Conservation (phyloP, 2,329 filamentous ascomycete genomes). For the Aspergillus uvarum region DNA sequence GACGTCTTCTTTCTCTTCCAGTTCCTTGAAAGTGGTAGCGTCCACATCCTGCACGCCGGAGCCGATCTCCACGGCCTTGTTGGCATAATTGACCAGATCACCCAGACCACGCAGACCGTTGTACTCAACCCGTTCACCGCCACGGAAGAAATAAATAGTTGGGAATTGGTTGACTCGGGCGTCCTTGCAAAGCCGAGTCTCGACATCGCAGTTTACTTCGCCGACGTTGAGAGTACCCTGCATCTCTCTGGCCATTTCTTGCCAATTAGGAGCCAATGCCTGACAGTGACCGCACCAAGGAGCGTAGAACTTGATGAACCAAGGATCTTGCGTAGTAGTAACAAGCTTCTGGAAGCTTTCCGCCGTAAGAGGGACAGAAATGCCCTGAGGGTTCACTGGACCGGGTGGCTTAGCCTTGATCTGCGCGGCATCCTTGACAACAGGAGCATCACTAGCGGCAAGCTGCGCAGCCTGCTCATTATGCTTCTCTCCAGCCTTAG, state of each 20-base stretch:
- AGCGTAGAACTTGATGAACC: slow-evolving; percentile 99
- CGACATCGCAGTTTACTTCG: slow-evolving; percentile 90
- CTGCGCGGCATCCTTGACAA: slow-evolving; percentile 40
- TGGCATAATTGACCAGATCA: slow-evolving; percentile 82
- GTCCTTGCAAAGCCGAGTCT: slow-evolving; percentile 89
- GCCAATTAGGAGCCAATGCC: slow-evolving; percentile 86
- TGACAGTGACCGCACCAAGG: slow-evolving; percentile 98
- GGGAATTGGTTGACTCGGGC: slow-evolving; percentile 77
- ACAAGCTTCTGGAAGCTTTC: slow-evolving; percentile 85
- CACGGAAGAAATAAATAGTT: slow-evolving; percentile 89
- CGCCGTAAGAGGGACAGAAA: slow-evolving; percentile 71
- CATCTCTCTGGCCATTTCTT: slow-evolving; percentile 87
- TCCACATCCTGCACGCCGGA: slow-evolving; percentile 79
- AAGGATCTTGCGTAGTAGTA: slow-evolving; percentile 82
- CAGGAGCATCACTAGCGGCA: slow-evolving; percentile 19
- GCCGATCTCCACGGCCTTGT: slow-evolving; percentile 77
- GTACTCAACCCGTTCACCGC: slow-evolving; percentile 89
- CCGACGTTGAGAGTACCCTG: slow-evolving; percentile 85
- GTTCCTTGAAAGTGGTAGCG: slow-evolving; percentile 69
- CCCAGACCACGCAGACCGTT: slow-evolving; percentile 86
- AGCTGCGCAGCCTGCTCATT: slow-evolving; percentile 40
- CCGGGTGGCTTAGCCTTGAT: slow-evolving; percentile 51
- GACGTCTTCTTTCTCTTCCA: slow-evolving; percentile 92
- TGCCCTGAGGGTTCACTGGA: slow-evolving; percentile 72
- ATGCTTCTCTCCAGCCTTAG: slow-evolving; percentile 42